Percentiles rank a stretch among this genome's conserved stretches.
These are phyloP conservation scores for Microbotryum intermedium DNA, from an alignment of 1,284 basidiomycete species.

Conservation along the genomic window DNA sequence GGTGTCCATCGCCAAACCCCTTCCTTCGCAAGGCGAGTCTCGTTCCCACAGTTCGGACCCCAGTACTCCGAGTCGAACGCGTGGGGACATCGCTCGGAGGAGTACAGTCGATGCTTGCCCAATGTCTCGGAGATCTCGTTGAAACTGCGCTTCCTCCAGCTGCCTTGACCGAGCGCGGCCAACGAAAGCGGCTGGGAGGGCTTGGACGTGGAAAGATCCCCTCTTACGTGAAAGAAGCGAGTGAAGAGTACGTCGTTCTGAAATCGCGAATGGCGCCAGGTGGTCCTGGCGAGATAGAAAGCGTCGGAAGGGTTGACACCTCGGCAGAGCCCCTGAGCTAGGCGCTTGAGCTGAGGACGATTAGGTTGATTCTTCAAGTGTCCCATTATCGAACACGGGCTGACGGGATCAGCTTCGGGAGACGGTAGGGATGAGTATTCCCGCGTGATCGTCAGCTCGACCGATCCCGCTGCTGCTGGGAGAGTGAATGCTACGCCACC, in stretches of 20 bases:
- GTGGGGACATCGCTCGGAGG: background rate
- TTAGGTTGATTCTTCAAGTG: conserved; percentile 2
- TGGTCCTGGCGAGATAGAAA: background rate
- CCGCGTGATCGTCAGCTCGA: background rate
- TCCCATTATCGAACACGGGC: conserved; percentile 2
- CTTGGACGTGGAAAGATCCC: background rate
- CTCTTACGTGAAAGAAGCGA: background rate
- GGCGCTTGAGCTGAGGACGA: background rate
- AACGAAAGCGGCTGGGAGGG: background rate
- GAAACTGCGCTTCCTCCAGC: background rate
- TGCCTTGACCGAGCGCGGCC: background rate
- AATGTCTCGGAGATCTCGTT: too few relatives aligned
- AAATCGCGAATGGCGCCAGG: background rate
- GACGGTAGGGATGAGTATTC: background rate
- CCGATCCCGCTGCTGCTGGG: background rate
- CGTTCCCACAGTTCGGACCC: background rate
- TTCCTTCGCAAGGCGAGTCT: background rate
- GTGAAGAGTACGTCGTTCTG: background rate
- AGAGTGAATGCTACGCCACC: background rate
- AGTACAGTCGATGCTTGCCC: conserved; percentile 1
- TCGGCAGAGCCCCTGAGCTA: background rate
- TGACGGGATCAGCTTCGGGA: background rate
- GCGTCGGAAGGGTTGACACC: background rate
- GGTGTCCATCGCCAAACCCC: background rate
- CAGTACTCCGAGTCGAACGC: background rate